phyloP scores from a whole-genome alignment of 306 rosid genomes.

The Prunus persica region DNA sequence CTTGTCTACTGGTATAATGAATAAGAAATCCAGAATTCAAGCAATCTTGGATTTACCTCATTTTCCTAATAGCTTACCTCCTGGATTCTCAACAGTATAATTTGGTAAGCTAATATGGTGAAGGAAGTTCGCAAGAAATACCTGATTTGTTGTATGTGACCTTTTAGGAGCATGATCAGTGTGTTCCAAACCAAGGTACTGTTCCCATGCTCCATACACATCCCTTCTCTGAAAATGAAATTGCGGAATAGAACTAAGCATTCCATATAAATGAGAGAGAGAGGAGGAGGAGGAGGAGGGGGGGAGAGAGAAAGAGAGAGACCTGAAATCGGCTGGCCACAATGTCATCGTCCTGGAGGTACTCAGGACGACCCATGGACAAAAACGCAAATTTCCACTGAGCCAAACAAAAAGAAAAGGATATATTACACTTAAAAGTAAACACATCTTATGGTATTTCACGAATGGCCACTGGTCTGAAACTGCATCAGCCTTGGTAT shows the following conservation, averaged over 20 bases:
- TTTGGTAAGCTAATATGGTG: too few relatives aligned
- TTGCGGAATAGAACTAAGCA: not conserved
- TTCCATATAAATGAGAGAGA: not conserved
- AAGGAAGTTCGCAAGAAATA: constrained; percentile 13
- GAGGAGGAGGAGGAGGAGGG: not conserved
- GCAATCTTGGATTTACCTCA: too few relatives aligned
- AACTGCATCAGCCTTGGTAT: not conserved
- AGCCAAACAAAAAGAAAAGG: not conserved
- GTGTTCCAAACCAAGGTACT: constrained; percentile 87
- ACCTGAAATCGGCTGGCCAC: constrained; percentile 82
- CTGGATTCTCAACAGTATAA: too few relatives aligned
- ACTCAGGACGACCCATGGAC: constrained; percentile 81
- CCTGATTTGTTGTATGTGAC: constrained; percentile 66
- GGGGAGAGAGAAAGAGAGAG: not conserved
- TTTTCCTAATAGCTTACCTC: too few relatives aligned
- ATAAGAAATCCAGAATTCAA: too few relatives aligned
- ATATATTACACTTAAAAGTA: not conserved
- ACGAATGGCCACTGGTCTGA: not conserved
- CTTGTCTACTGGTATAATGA: too few relatives aligned
- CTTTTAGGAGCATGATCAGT: constrained; percentile 62
- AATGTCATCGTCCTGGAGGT: constrained; percentile 65
- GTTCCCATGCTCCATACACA: constrained; percentile 88
- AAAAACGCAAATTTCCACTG: constrained; percentile 90
- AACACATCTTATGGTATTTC: not conserved
- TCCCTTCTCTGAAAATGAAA: constrained; percentile 56